These are phyloP conservation scores for Phialophora expanda DNA, from an alignment of 2,329 filamentous ascomycete genomes.

Conservation along the genomic window DNA sequence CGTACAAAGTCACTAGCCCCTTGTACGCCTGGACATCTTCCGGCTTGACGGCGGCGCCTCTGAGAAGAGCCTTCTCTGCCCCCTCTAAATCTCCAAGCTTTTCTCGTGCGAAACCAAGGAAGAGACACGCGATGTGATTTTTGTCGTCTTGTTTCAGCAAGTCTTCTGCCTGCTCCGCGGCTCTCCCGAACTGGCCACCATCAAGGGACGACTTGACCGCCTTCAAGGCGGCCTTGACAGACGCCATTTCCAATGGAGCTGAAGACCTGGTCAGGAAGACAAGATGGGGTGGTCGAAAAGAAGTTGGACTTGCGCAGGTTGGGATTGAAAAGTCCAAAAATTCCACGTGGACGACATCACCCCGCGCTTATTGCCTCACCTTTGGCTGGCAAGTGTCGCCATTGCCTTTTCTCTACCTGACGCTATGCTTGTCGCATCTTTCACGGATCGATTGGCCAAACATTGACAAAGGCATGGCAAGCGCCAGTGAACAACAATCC, in stretches of 20 bases:
- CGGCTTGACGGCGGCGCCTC: conserved; percentile 73
- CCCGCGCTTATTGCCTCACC: conserved; percentile 5
- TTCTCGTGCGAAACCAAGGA: conserved; percentile 82
- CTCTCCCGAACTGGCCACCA: conserved; percentile 77
- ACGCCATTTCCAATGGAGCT: conserved; percentile 44
- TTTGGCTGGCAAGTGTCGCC: background rate
- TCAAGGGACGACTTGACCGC: conserved; percentile 78
- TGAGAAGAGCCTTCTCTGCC: conserved; percentile 75
- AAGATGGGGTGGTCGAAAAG: background rate
- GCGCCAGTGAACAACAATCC: background rate
- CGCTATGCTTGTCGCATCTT: background rate
- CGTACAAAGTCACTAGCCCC: conserved; percentile 83
- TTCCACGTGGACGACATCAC: background rate
- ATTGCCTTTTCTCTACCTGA: background rate
- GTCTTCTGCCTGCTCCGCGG: conserved; percentile 69
- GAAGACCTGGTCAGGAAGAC: background rate
- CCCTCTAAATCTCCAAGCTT: conserved; percentile 73
- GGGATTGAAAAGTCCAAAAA: background rate
- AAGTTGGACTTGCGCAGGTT: background rate
- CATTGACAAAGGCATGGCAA: background rate
- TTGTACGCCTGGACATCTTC: conserved; percentile 87
- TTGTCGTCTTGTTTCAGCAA: conserved; percentile 74
- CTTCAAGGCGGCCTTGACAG: conserved; percentile 76
- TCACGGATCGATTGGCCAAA: background rate
- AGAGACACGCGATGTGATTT: conserved; percentile 86